phyloP scores from a whole-genome alignment of 352 stramenopile genomes.

The Globisporangium radiosum region DNA sequence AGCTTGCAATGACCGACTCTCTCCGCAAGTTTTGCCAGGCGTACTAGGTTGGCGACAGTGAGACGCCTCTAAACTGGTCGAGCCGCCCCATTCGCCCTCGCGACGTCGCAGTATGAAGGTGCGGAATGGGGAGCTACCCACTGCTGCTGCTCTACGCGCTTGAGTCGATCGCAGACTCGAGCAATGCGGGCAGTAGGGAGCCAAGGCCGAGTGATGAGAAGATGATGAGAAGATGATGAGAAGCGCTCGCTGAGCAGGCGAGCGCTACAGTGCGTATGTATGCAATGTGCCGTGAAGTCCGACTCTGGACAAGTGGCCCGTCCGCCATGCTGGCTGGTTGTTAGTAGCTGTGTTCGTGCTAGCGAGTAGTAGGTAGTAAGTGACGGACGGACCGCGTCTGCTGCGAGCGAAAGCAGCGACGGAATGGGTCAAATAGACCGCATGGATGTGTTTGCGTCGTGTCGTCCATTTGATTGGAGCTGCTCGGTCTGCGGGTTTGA shows the following conservation, averaged over 20 bases:
- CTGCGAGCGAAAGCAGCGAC: neutral
- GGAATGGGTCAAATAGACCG: neutral
- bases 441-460: neutral
- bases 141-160: too few species aligned
- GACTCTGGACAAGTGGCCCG: too few species aligned
- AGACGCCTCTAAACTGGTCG: too few species aligned
- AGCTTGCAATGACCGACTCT: constrained; percentile 35
- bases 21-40: constrained; percentile 79
- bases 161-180: too few species aligned
- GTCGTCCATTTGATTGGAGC: neutral
- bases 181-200: neutral
- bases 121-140: too few species aligned
- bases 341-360: neutral
- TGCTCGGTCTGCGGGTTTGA: neutral
- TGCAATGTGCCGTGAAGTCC: neutral
- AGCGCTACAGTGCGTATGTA: neutral
- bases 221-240: constrained; percentile 1
- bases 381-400: neutral
- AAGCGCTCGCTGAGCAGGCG: neutral
- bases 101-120: neutral
- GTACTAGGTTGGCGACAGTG: constrained; percentile 26
- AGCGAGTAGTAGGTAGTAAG: neutral
- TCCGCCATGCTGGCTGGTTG: too few species aligned
- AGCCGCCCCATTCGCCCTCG: neutral
- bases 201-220: neutral